Evolutionary conservation across 2,329 filamentous ascomycete species (phyloP), one percentile per base, ranked within the genome.

Genomic region (Xylariaceae sp.): DNA sequence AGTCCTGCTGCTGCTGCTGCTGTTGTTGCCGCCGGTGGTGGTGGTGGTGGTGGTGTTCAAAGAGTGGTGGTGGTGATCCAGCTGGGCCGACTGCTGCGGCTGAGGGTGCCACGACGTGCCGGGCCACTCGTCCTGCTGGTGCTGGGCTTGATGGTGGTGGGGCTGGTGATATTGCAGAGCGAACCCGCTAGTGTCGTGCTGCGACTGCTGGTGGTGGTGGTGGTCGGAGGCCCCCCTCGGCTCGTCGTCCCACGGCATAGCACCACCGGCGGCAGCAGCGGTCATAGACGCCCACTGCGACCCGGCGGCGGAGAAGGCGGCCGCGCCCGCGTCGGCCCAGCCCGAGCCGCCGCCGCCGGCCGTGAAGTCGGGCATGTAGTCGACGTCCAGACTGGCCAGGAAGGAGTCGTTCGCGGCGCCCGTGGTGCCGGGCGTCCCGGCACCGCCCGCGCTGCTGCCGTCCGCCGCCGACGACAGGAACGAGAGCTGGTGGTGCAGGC

Each of bases 401-500:
- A 58, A 60, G 5, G 52, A 24, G 16, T 50, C 51, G 12, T 41
- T 31, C 28, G 39, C 41, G 5, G 42, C 32, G 3, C 35, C 43
- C 7, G 25, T 36, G 21, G 36, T 19, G 13, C 32, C 39, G 2
- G 41, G 46, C 14, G 53, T 51, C 15, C 56, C 49, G 3, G 48
- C 52, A n/a, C 43, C 39, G n/a, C 52, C 48, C 9, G 45, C 52
- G 26, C 56, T 53, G 5, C 50, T 43, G n/a, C n/a, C n/a, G n/a
- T n/a, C n/a, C 14, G 53, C 55, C 5, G 35, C 45, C 22, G 54
- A 51, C 0, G 61, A 58, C 32, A 59, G 50, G 45, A 64, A 67
- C 40, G 55, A 53, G 5, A 65, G 40, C 22, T 59, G 51, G 33
- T 57, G 53, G 15, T 53, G 48, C 3, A 52, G 40, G 3, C 41